Evolutionary conservation across 441 rosid species (phyloP), one percentile per base, ranked within the genome.

Genomic region (Adansonia madagascariensis): DNA sequence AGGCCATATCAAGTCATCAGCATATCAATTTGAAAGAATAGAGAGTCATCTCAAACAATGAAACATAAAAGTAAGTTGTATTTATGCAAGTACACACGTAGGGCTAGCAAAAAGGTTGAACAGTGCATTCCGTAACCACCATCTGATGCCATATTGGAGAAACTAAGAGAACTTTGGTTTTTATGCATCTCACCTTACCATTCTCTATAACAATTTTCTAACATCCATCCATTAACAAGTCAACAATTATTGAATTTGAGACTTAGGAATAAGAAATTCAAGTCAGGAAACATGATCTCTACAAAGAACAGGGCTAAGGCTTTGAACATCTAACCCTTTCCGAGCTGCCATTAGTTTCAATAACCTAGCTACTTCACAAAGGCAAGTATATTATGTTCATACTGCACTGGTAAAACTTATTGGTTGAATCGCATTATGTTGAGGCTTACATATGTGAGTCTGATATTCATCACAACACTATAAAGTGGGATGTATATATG

Each of bases 1-100:
- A 43, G 39, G 57, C 47, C 73, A 80, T 15, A 22, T 56, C 46
- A 76, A 60, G 17, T 18, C 63, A 77, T 69, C 66, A 52, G 57
- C 10, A 65, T 5, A 60, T 79, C 63, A 53, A 71, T 70, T 20
- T 7, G 59, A 39, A 60, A 77, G 35, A 44, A 15, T 46, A 57
- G 3, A 20, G 20, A 59, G 43, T 18, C n/a, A 31, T 75, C 35
- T 69, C 56, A 50, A 65, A 65, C 27, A 55, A 74, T 41, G 59
- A 31, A 49, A 74, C 39, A 52, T 12, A 41, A 35, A 44, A 52
- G 52, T 8, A 17, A 20, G 31, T 39, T 61, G 78, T 31, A 24
- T 52, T 68, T 46, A 22, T 50, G n/a, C 15, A 22, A 60, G 56
- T 10, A 24, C 53, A 53, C 7, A 24, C 17, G 2, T 20, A 27